Evolutionary conservation across 2,329 filamentous ascomycete genomes (phyloP).

Genomic region (Trichophyton equinum): DNA sequence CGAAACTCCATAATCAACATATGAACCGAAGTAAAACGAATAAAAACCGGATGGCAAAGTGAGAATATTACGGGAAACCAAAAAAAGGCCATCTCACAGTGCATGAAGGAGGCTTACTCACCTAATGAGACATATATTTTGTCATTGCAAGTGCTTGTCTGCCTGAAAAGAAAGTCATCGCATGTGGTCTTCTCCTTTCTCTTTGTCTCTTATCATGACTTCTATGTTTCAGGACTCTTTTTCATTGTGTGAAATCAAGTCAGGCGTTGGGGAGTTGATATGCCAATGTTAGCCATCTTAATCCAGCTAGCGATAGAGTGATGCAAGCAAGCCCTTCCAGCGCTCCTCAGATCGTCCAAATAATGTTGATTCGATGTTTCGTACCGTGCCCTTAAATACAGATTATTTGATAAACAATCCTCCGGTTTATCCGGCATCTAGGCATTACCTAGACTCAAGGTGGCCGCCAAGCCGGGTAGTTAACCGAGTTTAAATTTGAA

Average conservation of each 20-base stretch:
- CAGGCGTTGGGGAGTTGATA: background rate
- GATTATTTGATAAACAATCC: background rate
- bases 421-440: background rate
- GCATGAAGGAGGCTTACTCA: background rate
- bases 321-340: background rate
- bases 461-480: background rate
- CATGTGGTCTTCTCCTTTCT: background rate
- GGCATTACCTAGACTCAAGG: too few relatives aligned
- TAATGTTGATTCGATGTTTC: background rate
- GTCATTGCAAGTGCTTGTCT: background rate
- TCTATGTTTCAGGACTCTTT: background rate
- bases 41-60: background rate
- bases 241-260: background rate
- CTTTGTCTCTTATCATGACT: background rate
- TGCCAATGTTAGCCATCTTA: background rate
- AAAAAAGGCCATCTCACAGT: background rate
- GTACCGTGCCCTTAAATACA: background rate
- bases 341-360: background rate
- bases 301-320: background rate
- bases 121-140: background rate
- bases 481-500: background rate
- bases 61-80: background rate
- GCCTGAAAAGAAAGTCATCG: background rate
- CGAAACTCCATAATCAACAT: background rate
- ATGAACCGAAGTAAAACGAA: background rate